Evolutionary conservation across 2,329 filamentous ascomycete species (phyloP).

Genomic region (Phyllosticta ampelicida): DNA sequence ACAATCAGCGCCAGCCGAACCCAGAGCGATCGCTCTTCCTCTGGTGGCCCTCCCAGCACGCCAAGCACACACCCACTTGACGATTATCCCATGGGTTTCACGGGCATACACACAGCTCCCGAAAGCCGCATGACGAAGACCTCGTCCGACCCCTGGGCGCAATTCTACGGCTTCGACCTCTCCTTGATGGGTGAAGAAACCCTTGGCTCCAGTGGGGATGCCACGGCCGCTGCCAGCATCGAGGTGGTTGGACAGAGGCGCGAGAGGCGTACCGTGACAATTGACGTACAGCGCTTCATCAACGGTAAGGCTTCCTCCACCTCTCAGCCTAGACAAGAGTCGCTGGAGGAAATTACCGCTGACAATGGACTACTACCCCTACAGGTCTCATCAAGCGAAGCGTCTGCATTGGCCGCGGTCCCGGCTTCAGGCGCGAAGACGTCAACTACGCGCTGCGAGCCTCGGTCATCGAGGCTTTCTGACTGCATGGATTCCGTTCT

Average conservation of each 20-base stretch:
- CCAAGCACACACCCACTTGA: background rate
- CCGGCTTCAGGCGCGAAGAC: slow-evolving; percentile 34
- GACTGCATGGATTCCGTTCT: background rate
- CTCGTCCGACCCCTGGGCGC: slow-evolving; percentile 2
- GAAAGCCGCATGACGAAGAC: background rate
- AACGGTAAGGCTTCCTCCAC: slow-evolving; percentile 27
- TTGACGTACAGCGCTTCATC: slow-evolving; percentile 35
- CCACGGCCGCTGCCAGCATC: background rate
- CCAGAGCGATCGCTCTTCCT: background rate
- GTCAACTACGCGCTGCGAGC: slow-evolving; percentile 31
- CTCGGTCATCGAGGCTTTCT: slow-evolving; percentile 21
- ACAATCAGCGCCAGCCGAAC: background rate
- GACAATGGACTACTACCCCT: background rate
- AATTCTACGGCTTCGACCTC: slow-evolving; percentile 4
- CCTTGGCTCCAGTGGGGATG: slow-evolving; percentile 7
- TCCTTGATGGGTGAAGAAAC: slow-evolving; percentile 10
- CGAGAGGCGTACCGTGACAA: slow-evolving; percentile 27
- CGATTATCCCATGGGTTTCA: background rate
- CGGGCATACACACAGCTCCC: background rate
- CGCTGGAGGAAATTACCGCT: too few species aligned
- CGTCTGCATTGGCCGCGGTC: slow-evolving; percentile 34
- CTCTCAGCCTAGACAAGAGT: too few species aligned
- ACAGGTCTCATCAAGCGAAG: slow-evolving; percentile 26
- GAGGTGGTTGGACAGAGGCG: slow-evolving; percentile 13
- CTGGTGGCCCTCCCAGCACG: background rate